Evolutionary conservation across 2,329 filamentous ascomycete genomes (phyloP).

Genomic region (Phyllosticta ampelicida): DNA sequence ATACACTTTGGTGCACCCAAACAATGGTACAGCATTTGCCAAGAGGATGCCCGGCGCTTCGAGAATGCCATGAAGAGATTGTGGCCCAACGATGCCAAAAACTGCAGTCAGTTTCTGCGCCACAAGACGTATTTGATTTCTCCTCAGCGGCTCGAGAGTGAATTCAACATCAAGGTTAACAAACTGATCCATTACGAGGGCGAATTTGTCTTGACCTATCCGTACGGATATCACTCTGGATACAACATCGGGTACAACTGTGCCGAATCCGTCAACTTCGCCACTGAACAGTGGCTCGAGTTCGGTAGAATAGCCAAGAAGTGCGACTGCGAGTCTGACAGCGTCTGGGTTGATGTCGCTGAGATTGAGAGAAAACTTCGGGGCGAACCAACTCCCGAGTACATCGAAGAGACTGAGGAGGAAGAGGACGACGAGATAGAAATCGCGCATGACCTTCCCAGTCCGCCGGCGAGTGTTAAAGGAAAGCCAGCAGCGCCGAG

Average conservation of each 20-base stretch:
- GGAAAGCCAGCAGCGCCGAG: conserved; percentile 45
- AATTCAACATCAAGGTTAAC: conserved; percentile 94
- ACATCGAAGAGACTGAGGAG: conserved; percentile 68
- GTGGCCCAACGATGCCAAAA: conserved; percentile 91
- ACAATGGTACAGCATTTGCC: conserved; percentile 99
- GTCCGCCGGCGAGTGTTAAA: conserved; percentile 65
- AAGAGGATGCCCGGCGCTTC: conserved; percentile 84
- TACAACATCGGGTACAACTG: conserved; percentile 99
- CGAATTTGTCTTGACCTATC: conserved; percentile 97
- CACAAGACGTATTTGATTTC: conserved; percentile 98
- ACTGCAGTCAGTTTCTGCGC: conserved; percentile 88
- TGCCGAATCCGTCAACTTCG: conserved; percentile 97
- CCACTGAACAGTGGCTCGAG: conserved; percentile 85
- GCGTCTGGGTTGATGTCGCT: conserved; percentile 94
- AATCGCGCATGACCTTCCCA: conserved; percentile 57
- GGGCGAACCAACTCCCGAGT: conserved; percentile 70
- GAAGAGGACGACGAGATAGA: conserved; percentile 44
- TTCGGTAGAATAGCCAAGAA: conserved; percentile 94
- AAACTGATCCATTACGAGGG: conserved; percentile 90
- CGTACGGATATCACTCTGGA: conserved; percentile 95
- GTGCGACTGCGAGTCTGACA: conserved; percentile 93
- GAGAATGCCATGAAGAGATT: conserved; percentile 91
- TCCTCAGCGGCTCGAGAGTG: conserved; percentile 70
- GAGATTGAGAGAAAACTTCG: conserved; percentile 91
- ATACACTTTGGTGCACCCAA: conserved; percentile 98